Conservation (phyloP, 2,329 filamentous ascomycete species). For the Cadophora sp. region DNA sequence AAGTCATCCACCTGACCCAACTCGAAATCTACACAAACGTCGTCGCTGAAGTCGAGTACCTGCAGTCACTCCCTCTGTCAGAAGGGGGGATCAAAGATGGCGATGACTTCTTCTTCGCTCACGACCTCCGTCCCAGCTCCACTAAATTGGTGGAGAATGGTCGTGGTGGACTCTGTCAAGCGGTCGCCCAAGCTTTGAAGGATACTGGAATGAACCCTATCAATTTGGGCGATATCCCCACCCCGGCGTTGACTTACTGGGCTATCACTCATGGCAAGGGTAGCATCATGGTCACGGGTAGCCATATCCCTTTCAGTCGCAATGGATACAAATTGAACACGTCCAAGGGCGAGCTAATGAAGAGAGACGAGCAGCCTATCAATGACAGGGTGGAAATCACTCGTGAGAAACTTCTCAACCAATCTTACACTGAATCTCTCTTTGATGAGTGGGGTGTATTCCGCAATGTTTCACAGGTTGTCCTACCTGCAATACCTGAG, state of each 20-base stretch:
- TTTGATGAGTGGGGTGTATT: constrained; percentile 44
- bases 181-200: constrained; percentile 44
- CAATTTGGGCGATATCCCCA: constrained; percentile 46
- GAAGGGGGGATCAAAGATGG: constrained; percentile 43
- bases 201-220: constrained; percentile 43
- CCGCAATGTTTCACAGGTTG: constrained; percentile 28
- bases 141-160: constrained; percentile 42
- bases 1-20: constrained; percentile 45
- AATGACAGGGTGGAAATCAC: constrained; percentile 40
- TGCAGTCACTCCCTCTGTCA: constrained; percentile 40
- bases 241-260: constrained; percentile 44
- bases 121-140: constrained; percentile 46
- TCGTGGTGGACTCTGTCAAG: constrained; percentile 45
- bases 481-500: constrained; percentile 33
- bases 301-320: constrained; percentile 47
- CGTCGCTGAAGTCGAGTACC: constrained; percentile 44
- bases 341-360: constrained; percentile 45
- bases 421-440: constrained; percentile 41
- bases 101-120: constrained; percentile 46
- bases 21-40: constrained; percentile 47
- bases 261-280: constrained; percentile 44
- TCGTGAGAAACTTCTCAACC: constrained; percentile 41
- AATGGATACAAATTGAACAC: constrained; percentile 48
- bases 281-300: constrained; percentile 48
- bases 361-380: constrained; percentile 45